Percentiles rank a stretch among this genome's conserved stretches.
These are phyloP conservation scores for Tulasnella sp. DNA, from an alignment of 768 basidiomycete species.

Conservation along the genomic window DNA sequence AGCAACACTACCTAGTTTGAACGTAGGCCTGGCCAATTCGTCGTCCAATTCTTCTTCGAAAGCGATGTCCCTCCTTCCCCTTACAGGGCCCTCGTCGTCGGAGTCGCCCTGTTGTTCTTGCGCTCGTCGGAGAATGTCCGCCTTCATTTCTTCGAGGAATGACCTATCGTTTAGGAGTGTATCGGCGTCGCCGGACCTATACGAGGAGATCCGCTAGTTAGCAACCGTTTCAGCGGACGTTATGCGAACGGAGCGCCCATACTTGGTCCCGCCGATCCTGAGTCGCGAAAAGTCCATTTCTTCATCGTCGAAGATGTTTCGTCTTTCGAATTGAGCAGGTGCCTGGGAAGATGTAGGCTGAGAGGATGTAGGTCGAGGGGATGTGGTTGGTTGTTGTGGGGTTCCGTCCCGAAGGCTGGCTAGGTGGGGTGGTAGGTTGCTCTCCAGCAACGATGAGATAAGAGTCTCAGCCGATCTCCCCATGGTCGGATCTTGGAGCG, in stretches of 20 bases:
- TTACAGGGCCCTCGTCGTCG: conserved; percentile 57
- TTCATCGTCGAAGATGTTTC: conserved; percentile 74
- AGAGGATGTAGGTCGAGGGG: conserved; percentile 26
- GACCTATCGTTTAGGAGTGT: conserved; percentile 51
- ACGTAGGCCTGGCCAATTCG: conserved; percentile 26
- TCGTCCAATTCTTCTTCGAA: conserved; percentile 52
- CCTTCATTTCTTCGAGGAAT: conserved; percentile 72
- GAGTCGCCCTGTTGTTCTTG: conserved; percentile 58
- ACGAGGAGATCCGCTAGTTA: conserved; percentile 22
- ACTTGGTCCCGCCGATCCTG: conserved; percentile 58
- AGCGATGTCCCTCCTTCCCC: conserved; percentile 35
- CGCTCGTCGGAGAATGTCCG: conserved; percentile 71
- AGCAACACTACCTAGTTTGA: conserved; percentile 33
- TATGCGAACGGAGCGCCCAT: conserved; percentile 30
- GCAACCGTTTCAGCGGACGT: conserved; percentile 1
- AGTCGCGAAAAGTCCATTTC: conserved; percentile 59
- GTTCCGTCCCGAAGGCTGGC: conserved; percentile 32
- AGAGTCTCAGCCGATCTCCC: conserved; percentile 57
- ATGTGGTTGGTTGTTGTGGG: conserved; percentile 29
- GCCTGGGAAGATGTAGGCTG: conserved; percentile 31
- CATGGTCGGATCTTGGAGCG: conserved; percentile 52
- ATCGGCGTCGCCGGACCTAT: conserved; percentile 46
- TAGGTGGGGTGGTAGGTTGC: conserved; percentile 49
- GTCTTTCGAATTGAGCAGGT: conserved; percentile 42
- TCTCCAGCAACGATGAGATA: conserved; percentile 70